Evolutionary conservation across 108 stramenopile species (phyloP).

Genomic region (Skeletonema marinoi): DNA sequence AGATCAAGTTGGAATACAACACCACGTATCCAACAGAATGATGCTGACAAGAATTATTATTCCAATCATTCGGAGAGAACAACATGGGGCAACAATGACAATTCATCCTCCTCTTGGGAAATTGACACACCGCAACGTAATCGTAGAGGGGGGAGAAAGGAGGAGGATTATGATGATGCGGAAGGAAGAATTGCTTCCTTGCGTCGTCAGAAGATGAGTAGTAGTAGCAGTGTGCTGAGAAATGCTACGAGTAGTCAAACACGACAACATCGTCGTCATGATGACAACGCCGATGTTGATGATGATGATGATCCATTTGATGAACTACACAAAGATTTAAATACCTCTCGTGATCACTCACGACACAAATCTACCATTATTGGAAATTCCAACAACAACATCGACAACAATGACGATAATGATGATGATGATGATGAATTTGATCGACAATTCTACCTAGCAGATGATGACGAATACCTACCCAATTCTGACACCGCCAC

Average conservation of each 20-base stretch:
- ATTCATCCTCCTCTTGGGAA: slow-evolving; percentile 25
- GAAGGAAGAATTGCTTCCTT: slow-evolving; percentile 21
- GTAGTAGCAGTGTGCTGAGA: background rate
- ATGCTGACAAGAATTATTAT: background rate
- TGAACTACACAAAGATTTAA: slow-evolving; percentile 21
- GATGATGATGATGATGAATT: slow-evolving; percentile 79
- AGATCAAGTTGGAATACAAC: slow-evolving; percentile 1
- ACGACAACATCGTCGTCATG: background rate
- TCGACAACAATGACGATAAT: slow-evolving; percentile 3
- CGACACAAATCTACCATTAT: background rate
- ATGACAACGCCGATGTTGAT: slow-evolving; percentile 4
- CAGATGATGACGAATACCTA: slow-evolving; percentile 81
- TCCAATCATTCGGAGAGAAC: background rate
- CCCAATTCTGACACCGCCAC: slow-evolving; percentile 27
- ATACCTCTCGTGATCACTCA: background rate
- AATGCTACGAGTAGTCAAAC: background rate
- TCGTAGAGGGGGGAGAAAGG: background rate
- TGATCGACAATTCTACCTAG: slow-evolving; percentile 91
- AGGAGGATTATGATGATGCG: slow-evolving; percentile 10
- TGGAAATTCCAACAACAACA: background rate
- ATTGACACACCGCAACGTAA: slow-evolving; percentile 20
- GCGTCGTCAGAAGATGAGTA: background rate
- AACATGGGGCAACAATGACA: background rate
- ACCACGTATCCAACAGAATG: background rate
- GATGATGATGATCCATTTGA: slow-evolving; percentile 33